phyloP scores from a whole-genome alignment of 176 grass and related monocot species.

The Aegilops umbellulata region DNA sequence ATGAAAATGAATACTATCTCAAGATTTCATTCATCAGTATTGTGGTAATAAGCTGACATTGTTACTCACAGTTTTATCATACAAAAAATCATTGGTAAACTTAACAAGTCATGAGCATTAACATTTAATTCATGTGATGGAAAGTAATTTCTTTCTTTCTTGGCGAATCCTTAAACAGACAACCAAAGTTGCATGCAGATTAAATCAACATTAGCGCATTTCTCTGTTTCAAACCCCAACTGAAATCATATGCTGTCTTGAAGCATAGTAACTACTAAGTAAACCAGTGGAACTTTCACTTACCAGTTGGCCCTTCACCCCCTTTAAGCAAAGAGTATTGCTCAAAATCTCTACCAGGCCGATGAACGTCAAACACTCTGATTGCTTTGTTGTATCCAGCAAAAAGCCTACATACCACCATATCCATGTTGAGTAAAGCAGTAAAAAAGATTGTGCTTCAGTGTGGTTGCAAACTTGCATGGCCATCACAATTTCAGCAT shows the following conservation, averaged over 20 bases:
- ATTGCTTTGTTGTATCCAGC: constrained; percentile 96
- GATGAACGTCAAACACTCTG: constrained; percentile 93
- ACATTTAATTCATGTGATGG: not conserved
- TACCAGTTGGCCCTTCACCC: constrained; percentile 71
- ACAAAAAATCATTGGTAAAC: not conserved
- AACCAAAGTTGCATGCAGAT: not conserved
- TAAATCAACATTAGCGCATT: not conserved
- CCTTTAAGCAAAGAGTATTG: constrained; percentile 76
- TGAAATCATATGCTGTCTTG: not conserved
- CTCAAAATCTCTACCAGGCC: constrained; percentile 89
- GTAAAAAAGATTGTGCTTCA: not conserved
- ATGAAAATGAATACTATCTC: constrained; percentile 4
- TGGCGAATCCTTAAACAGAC: not conserved
- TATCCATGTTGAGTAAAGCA: constrained; percentile 9
- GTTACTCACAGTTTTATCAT: not conserved
- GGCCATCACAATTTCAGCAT: not conserved
- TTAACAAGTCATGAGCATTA: not conserved
- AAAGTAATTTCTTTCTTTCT: not conserved
- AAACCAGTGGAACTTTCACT: constrained; percentile 17
- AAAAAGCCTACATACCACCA: constrained; percentile 72
- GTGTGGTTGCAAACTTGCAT: not conserved
- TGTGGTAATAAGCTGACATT: not conserved
- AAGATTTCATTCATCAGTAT: not conserved
- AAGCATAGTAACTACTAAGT: constrained; percentile 1
- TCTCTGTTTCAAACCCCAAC: not conserved